These are phyloP conservation scores for Lecanosticta acicola DNA, from an alignment of 2,329 filamentous ascomycete genomes.

Conservation along the genomic window DNA sequence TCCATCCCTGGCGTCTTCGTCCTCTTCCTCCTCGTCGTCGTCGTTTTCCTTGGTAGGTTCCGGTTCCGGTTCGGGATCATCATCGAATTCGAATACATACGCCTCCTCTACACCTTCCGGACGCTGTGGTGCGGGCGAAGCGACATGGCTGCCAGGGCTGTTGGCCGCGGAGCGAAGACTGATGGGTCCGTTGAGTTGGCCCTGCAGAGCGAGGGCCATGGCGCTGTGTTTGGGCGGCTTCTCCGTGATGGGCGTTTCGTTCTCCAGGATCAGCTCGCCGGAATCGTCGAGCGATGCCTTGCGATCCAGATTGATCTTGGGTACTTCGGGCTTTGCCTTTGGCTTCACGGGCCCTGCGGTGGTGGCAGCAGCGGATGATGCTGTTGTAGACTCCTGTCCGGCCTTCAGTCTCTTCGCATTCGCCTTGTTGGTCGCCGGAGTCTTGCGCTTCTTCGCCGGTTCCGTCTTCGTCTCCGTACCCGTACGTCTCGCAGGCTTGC, in stretches of 20 bases:
- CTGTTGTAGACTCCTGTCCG: constrained; percentile 14
- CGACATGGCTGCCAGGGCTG: constrained; percentile 30
- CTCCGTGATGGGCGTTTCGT: constrained; percentile 25
- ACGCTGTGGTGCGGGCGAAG: constrained; percentile 17
- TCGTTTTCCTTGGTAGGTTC: constrained; percentile 22
- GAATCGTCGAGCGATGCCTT: constrained; percentile 29
- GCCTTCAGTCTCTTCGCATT: constrained; percentile 27
- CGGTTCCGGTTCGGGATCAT: constrained; percentile 8
- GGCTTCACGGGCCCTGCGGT: constrained; percentile 8
- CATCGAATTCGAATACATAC: constrained; percentile 30
- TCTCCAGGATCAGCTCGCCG: constrained; percentile 33
- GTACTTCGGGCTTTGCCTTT: constrained; percentile 15
- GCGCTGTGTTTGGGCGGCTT: constrained; percentile 20
- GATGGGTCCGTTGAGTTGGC: constrained; percentile 37
- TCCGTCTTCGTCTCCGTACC: constrained; percentile 10
- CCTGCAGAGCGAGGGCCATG: constrained; percentile 28
- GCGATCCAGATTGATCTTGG: constrained; percentile 26
- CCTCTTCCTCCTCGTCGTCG: constrained; percentile 34
- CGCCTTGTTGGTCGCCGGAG: constrained; percentile 14
- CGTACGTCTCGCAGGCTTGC: constrained; percentile 16
- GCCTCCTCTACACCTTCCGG: constrained; percentile 15
- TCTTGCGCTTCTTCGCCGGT: constrained; percentile 23
- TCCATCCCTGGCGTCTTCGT: constrained; percentile 35
- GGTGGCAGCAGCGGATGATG: constrained; percentile 2
- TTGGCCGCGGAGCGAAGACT: constrained; percentile 41